A percentile compares a stretch with the other conserved stretches of the same genome.
Conservation (phyloP, 202 grass and related monocot species). For the Alloteropsis angusta region DNA sequence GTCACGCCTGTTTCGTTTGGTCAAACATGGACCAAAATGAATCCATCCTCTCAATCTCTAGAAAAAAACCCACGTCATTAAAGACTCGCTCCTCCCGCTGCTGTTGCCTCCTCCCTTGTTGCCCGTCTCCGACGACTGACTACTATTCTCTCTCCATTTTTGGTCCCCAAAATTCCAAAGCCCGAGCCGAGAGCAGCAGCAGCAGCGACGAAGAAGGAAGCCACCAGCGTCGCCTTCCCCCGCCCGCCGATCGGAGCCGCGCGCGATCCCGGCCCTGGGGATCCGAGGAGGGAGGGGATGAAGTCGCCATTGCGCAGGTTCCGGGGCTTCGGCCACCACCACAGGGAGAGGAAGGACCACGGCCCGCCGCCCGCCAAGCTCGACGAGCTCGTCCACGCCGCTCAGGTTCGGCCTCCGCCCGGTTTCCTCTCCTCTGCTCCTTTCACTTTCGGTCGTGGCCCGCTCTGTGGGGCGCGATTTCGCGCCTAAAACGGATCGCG, state of each 20-base stretch:
- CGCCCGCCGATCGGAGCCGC: neutral
- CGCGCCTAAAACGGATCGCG: conserved; percentile 24
- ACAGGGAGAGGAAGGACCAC: conserved; percentile 42
- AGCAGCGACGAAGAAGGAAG: neutral
- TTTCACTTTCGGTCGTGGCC: neutral
- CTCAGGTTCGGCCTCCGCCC: conserved; percentile 26
- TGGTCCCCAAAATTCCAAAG: conserved; percentile 16
- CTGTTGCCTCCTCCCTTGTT: too few relatives aligned
- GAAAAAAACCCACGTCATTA: neutral
- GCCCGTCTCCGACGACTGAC: neutral
- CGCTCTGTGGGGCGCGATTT: neutral
- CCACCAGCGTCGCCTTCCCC: neutral
- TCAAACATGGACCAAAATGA: conserved; percentile 28
- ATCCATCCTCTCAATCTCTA: neutral
- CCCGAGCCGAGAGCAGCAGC: conserved; percentile 7
- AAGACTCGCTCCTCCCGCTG: neutral
- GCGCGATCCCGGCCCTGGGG: neutral
- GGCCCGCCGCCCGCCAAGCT: conserved; percentile 49
- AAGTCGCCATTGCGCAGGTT: conserved; percentile 81
- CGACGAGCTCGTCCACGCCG: conserved; percentile 63
- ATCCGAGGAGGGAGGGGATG: conserved; percentile 29
- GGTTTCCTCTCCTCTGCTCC: neutral
- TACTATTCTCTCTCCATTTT: conserved; percentile 28
- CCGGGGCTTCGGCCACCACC: conserved; percentile 40
- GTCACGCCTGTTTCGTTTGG: conserved; percentile 15